Evolutionary conservation across 441 rosid species (phyloP), one percentile per base, ranked within the genome.

Genomic region (Adansonia rubrostipa): DNA sequence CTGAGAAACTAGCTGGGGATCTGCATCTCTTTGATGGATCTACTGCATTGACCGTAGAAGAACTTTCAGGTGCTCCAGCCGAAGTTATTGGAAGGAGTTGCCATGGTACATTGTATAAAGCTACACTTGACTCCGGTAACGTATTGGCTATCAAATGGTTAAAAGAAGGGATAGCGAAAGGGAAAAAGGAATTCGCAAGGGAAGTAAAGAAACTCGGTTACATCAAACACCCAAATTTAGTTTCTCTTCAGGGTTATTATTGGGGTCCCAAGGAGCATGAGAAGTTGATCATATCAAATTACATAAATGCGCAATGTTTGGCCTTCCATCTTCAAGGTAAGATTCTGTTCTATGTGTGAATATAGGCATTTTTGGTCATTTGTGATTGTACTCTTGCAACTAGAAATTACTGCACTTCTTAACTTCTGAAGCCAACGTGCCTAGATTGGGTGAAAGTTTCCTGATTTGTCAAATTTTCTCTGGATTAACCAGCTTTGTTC

Each of bases 231-330:
- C 96, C 96, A 42, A 92, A 93, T 85, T 87, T 95, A 78, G 92
- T 93, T 79, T 90, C 96, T 65, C 80, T 93, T 74, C 92, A 64
- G 33, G 98, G 96, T 78, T 95, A 89, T 82, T 95, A 93, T 79
- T 93, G 98, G 90, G 96, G 98, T 4, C 92, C 96, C 15, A 87
- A 81, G 79, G 98, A 92, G 81, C 96, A 93, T 44, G 99, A 92
- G 85, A 95, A 89, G 83, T 87, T 95, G 81, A 80, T 95, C 82
- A 77, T 95, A 80, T 89, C 95, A 33, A 85, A 82, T 73, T 91
- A 87, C 79, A 63, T 91, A 11, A 82, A 89, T 54, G 98, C 91
- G 58, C 86, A 84, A 3, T 88, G 92, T 76, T 84, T 95, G 83
- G 91, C 92, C 76, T 85, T 84, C 87, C 85, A 91, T 87, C 91